Percentiles rank a stretch among this genome's conserved stretches.
These are phyloP conservation scores for Parsonsia alboflavescens DNA, from an alignment of 257 asterid genomes.

Conservation along the genomic window DNA sequence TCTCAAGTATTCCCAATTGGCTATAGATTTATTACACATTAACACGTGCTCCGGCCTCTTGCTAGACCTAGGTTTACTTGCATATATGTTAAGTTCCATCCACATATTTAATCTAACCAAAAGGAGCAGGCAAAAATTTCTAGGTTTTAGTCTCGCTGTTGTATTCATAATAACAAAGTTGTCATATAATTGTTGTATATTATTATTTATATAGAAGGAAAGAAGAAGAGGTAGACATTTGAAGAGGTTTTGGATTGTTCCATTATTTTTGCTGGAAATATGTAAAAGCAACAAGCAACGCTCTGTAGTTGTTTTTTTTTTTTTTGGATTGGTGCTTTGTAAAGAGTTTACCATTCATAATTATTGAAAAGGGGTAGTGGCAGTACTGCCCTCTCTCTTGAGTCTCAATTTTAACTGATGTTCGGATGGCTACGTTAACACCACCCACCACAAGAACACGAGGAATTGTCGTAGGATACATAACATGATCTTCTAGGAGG, in stretches of 20 bases:
- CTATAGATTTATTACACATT: constrained; percentile 27
- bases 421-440: too few species aligned
- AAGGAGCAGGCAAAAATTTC: not conserved
- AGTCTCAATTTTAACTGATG: too few species aligned
- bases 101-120: constrained; percentile 13
- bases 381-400: too few species aligned
- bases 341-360: too few species aligned
- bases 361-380: too few species aligned
- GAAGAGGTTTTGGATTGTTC: not conserved
- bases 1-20: constrained; percentile 56
- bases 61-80: not conserved
- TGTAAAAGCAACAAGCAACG: not conserved
- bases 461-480: too few species aligned
- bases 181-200: constrained; percentile 8
- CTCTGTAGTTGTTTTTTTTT: not conserved
- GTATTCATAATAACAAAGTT: not conserved
- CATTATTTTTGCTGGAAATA: constrained; percentile 4
- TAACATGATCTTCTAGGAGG: too few species aligned
- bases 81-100: constrained; percentile 4
- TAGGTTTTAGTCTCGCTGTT: constrained; percentile 9
- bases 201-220: not conserved
- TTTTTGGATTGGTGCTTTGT: too few species aligned
- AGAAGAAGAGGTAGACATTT: not conserved
- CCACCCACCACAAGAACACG: too few species aligned
- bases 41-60: not conserved